phyloP scores from a whole-genome alignment of 2,329 filamentous ascomycete genomes.

The Hymenoscyphus scutula region DNA sequence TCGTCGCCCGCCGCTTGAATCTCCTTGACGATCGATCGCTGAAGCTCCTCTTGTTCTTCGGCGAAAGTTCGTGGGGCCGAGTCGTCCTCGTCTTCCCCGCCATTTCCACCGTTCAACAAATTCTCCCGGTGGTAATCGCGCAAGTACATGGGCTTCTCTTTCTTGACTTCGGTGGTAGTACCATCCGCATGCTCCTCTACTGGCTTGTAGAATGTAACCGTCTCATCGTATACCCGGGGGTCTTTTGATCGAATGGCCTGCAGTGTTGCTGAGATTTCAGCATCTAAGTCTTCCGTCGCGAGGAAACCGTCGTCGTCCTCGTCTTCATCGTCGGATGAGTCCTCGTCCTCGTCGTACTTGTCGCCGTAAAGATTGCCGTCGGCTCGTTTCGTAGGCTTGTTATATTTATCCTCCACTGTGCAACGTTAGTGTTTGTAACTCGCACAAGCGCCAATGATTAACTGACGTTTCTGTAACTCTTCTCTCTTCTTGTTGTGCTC shows the following conservation, averaged over 20 bases:
- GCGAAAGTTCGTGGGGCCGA: constrained; percentile 67
- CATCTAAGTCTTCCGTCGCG: constrained; percentile 79
- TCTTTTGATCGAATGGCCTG: constrained; percentile 88
- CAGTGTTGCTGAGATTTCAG: constrained; percentile 82
- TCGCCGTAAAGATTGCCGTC: constrained; percentile 43
- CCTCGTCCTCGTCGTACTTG: constrained; percentile 53
- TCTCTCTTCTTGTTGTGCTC: constrained; percentile 98
- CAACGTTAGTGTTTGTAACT: constrained; percentile 26
- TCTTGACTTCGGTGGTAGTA: constrained; percentile 48
- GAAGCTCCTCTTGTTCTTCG: constrained; percentile 83
- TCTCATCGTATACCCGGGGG: constrained; percentile 81
- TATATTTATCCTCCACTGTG: constrained; percentile 84
- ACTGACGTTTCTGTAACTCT: constrained; percentile 69
- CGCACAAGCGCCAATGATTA: constrained; percentile 16
- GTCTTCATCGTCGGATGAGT: constrained; percentile 69
- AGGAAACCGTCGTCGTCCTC: constrained; percentile 91
- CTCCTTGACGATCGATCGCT: constrained; percentile 73
- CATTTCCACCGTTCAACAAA: constrained; percentile 68
- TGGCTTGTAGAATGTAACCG: constrained; percentile 72
- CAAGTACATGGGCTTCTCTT: constrained; percentile 81
- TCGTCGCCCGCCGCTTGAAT: constrained; percentile 65
- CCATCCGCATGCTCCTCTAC: constrained; percentile 51
- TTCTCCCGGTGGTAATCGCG: constrained; percentile 91
- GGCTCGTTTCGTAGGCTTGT: constrained; percentile 41
- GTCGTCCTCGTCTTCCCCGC: constrained; percentile 53